A percentile compares a stretch with the other conserved stretches of the same genome.
phyloP scores from a whole-genome alignment of 345 rosid genomes.

The Streptanthus diversifolius region DNA sequence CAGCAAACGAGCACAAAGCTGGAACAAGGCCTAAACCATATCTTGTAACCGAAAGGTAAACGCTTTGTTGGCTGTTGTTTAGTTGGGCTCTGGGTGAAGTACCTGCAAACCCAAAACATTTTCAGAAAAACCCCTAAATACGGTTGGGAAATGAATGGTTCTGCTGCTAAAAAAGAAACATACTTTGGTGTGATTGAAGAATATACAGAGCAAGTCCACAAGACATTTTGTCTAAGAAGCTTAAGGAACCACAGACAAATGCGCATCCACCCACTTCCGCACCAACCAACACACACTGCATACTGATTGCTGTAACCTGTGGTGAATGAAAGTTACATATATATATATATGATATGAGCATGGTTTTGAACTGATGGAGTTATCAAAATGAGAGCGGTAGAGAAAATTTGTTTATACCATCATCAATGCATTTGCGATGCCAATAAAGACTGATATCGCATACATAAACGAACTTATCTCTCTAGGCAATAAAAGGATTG shows the following conservation, averaged over 20 bases:
- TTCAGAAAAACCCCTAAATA: neutral
- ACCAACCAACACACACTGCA: slow-evolving; percentile 88
- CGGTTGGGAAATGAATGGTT: neutral
- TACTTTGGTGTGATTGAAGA: slow-evolving; percentile 89
- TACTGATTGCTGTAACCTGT: slow-evolving; percentile 86
- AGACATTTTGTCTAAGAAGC: slow-evolving; percentile 89
- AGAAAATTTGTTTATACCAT: slow-evolving; percentile 44
- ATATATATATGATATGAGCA: neutral
- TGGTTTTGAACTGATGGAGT: neutral
- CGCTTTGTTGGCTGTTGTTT: slow-evolving; percentile 13
- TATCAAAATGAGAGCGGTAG: neutral
- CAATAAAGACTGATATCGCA: slow-evolving; percentile 56
- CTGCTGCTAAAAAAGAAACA: slow-evolving; percentile 25
- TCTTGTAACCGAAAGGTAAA: slow-evolving; percentile 62
- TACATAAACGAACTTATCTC: slow-evolving; percentile 60
- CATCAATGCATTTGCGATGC: slow-evolving; percentile 84
- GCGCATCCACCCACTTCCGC: slow-evolving; percentile 84
- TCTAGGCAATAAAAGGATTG: slow-evolving; percentile 61
- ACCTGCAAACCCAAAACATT: slow-evolving; percentile 40
- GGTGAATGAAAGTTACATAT: neutral
- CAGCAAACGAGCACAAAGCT: slow-evolving; percentile 67
- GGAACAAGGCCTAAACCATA: slow-evolving; percentile 87
- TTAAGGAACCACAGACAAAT: slow-evolving; percentile 88
- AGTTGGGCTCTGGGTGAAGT: slow-evolving; percentile 38
- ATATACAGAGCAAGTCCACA: slow-evolving; percentile 75